These are phyloP conservation scores for Triangularia verruculosa DNA, from an alignment of 2,329 filamentous ascomycete species.

Conservation along the genomic window DNA sequence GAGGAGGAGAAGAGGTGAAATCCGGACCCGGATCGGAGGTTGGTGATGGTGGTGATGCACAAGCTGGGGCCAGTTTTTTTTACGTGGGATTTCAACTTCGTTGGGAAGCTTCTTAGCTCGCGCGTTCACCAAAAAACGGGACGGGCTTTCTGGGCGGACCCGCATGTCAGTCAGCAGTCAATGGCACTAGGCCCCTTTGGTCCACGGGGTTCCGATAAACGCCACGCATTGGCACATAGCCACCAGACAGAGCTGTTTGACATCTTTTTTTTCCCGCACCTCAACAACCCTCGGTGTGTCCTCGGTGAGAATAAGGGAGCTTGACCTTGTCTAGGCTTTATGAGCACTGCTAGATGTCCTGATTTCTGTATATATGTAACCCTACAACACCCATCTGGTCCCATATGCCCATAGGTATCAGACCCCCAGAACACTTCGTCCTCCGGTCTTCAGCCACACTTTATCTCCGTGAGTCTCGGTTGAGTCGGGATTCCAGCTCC, in stretches of 20 bases:
- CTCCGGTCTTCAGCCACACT: constrained; percentile 2
- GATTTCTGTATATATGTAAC: background rate
- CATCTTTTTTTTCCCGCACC: background rate
- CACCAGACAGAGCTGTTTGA: background rate
- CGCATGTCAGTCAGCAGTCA: constrained; percentile 18
- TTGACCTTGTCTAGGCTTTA: background rate
- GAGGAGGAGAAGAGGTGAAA: constrained; percentile 13
- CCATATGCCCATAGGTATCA: background rate
- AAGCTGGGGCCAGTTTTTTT: constrained; percentile 26
- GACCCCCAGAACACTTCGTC: background rate
- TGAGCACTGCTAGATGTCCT: too few species aligned
- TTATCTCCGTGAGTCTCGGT: background rate
- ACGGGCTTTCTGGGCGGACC: constrained; percentile 15
- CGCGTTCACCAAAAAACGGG: constrained; percentile 26
- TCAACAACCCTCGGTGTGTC: background rate
- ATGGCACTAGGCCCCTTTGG: constrained; percentile 34
- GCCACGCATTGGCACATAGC: background rate
- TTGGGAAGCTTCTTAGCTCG: constrained; percentile 29
- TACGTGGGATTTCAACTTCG: constrained; percentile 29
- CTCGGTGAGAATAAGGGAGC: background rate
- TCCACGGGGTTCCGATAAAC: constrained; percentile 9
- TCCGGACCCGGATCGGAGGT: constrained; percentile 26
- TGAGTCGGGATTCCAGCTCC: background rate
- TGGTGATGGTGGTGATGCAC: constrained; percentile 23
- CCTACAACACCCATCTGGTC: background rate